Evolutionary conservation across 208 protist species (phyloP).

Genomic region (Wallacemonas sp.): DNA sequence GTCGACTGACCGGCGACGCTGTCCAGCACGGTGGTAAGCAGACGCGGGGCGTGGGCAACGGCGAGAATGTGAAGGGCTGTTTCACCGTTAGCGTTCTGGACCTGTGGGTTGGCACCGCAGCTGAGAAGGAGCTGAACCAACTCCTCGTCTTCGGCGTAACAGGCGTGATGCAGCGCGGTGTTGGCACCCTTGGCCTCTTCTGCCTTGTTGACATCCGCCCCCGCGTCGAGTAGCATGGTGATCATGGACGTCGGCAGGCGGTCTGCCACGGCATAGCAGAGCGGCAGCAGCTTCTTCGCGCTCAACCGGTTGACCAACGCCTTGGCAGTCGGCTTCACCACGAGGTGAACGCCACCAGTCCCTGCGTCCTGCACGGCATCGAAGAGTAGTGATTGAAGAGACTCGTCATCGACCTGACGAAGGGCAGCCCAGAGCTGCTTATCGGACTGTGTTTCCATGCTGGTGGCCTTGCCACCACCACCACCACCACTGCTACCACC

Average conservation of each 20-base stretch:
- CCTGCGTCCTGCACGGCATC: slow-evolving; percentile 22
- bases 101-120: slow-evolving; percentile 41
- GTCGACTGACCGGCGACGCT: neutral
- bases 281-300: slow-evolving; percentile 38
- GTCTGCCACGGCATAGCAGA: slow-evolving; percentile 45
- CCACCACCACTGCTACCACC: neutral
- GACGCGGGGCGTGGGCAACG: slow-evolving; percentile 28
- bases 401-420: slow-evolving; percentile 36
- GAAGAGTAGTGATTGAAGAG: slow-evolving; percentile 34
- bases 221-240: slow-evolving; percentile 37
- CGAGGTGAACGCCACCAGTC: slow-evolving; percentile 10
- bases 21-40: slow-evolving; percentile 28
- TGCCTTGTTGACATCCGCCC: slow-evolving; percentile 35
- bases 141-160: slow-evolving; percentile 42
- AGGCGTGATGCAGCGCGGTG: slow-evolving; percentile 47
- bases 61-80: slow-evolving; percentile 63
- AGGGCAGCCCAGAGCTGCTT: slow-evolving; percentile 42
- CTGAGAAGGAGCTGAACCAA: slow-evolving; percentile 28
- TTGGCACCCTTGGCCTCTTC: slow-evolving; percentile 28
- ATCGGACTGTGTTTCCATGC: slow-evolving; percentile 1
- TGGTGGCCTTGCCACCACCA: neutral
- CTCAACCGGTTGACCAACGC: slow-evolving; percentile 23
- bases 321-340: slow-evolving; percentile 15
- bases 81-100: slow-evolving; percentile 35
- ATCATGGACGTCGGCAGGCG: slow-evolving; percentile 23